Evolutionary conservation across 2,329 filamentous ascomycete species (phyloP).

Genomic region (Trichoderma brevicompactum): DNA sequence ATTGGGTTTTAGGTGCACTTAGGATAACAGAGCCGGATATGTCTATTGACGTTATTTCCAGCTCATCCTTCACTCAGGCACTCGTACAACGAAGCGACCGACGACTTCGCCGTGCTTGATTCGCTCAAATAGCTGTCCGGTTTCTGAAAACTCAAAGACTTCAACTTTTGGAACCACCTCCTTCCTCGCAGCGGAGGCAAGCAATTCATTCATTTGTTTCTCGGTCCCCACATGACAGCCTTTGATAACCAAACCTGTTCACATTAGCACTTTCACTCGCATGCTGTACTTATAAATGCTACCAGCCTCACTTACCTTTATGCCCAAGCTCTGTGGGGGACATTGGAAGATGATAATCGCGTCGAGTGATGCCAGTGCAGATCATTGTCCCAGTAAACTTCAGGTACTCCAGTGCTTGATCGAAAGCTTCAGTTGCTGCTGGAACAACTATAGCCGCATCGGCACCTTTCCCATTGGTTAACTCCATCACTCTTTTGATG

Average conservation of each 20-base stretch:
- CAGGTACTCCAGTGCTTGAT: slow-evolving; percentile 3
- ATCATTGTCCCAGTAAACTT: slow-evolving; percentile 6
- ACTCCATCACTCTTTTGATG: not conserved
- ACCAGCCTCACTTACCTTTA: not conserved
- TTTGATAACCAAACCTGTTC: not conserved
- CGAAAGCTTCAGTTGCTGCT: slow-evolving; percentile 12
- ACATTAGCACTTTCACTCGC: not conserved
- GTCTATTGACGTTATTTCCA: no score
- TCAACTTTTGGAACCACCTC: slow-evolving; percentile 8
- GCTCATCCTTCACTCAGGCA: not conserved
- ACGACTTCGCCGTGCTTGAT: slow-evolving; percentile 6
- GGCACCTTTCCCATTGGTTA: slow-evolving; percentile 13
- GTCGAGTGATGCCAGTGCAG: slow-evolving; percentile 1
- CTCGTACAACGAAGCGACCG: slow-evolving; percentile 3
- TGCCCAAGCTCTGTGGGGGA: not conserved
- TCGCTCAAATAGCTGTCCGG: slow-evolving; percentile 3
- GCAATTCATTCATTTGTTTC: not conserved
- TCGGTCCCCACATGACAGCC: not conserved
- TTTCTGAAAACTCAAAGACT: not conserved
- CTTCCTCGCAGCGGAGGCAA: slow-evolving; percentile 5
- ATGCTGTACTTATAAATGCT: no score
- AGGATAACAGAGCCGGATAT: no score
- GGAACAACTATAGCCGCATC: slow-evolving; percentile 12
- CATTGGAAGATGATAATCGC: not conserved
- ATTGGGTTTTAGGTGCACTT: no score